Percentiles rank a stretch among this genome's conserved stretches.
Conservation (phyloP, 2,329 filamentous ascomycete species). For the Aspergillus japonicus region DNA sequence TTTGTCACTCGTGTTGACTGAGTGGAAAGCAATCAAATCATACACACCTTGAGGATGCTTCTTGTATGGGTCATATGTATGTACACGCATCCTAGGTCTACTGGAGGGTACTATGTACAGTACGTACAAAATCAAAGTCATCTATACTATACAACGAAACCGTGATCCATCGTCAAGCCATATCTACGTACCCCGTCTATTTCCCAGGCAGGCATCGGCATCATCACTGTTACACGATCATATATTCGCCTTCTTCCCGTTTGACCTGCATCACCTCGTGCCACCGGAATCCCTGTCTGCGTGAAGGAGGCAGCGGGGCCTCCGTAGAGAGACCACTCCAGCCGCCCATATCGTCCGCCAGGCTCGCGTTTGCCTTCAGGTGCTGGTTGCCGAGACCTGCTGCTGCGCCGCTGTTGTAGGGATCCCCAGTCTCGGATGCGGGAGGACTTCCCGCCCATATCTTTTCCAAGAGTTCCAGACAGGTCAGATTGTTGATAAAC, state of each 20-base stretch:
- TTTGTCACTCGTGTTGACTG: neutral
- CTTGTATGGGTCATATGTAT: neutral
- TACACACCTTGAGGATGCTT: neutral
- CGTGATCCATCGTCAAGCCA: neutral
- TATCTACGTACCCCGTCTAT: neutral
- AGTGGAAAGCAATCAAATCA: neutral
- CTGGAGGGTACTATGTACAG: too few species aligned
- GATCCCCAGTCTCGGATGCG: neutral
- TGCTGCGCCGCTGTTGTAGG: neutral
- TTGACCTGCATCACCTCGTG: conserved; percentile 39
- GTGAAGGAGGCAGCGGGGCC: neutral
- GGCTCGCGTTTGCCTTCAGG: neutral
- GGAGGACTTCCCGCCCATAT: conserved; percentile 62
- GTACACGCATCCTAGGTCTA: neutral
- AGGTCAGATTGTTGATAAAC: conserved; percentile 89
- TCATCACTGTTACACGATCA: conserved; percentile 32
- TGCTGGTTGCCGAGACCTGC: neutral
- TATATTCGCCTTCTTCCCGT: conserved; percentile 39
- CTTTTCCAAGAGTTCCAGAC: conserved; percentile 79
- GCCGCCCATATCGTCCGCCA: neutral
- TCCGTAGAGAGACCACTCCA: neutral
- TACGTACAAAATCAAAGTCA: too few species aligned
- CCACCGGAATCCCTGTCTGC: conserved; percentile 37
- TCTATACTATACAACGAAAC: neutral
- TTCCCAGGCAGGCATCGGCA: neutral